Conservation (phyloP, 495 filamentous ascomycete genomes). For the Penicillium coprophilum region DNA sequence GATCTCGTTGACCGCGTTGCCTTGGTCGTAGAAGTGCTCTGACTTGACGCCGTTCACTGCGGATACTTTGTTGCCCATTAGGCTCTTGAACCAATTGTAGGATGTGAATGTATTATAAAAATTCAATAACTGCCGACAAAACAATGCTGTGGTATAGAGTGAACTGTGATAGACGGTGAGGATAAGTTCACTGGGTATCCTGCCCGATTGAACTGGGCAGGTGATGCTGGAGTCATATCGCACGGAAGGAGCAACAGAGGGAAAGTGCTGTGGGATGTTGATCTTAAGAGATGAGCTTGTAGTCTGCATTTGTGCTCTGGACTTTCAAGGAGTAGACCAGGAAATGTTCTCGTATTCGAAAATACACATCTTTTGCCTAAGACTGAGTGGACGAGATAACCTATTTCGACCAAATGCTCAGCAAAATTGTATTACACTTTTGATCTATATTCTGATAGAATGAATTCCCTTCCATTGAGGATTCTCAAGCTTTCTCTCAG, state of each 20-base stretch:
- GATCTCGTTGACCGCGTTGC: slow-evolving; percentile 43
- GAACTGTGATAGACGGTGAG: background rate
- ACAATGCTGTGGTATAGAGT: background rate
- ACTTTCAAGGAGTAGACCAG: background rate
- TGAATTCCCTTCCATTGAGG: background rate
- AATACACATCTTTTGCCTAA: background rate
- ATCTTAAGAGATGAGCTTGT: background rate
- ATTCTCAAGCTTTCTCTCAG: background rate
- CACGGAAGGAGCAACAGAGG: background rate
- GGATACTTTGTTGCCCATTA: slow-evolving; percentile 40
- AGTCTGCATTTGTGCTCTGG: background rate
- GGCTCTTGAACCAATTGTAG: background rate
- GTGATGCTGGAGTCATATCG: background rate
- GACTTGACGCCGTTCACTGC: slow-evolving; percentile 36
- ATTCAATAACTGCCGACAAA: background rate
- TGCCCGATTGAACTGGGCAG: background rate
- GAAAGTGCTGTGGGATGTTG: background rate
- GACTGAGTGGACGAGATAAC: background rate
- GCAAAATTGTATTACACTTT: background rate
- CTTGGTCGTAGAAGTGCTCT: slow-evolving; percentile 32
- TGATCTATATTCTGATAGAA: background rate
- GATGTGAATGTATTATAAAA: background rate
- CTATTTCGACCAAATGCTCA: background rate
- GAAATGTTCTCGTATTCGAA: no score
- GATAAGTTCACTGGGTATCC: background rate